phyloP scores from a whole-genome alignment of 2,329 filamentous ascomycete genomes.

The Colletotrichum sp. region DNA sequence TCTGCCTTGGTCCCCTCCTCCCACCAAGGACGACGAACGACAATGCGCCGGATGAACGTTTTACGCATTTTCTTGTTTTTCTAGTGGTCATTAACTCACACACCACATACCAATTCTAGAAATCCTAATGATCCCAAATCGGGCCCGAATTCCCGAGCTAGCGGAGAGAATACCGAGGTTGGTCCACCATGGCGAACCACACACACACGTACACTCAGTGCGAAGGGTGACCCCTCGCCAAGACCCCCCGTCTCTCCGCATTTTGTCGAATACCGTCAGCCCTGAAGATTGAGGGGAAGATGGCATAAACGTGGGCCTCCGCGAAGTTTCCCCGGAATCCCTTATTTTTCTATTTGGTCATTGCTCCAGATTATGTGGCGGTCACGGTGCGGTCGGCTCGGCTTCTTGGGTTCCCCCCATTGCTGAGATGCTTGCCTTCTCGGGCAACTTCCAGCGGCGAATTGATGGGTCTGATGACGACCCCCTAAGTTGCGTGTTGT shows the following conservation, averaged over 20 bases:
- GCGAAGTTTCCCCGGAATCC: constrained; percentile 21
- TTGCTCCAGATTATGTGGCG: background rate
- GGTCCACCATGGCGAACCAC: background rate
- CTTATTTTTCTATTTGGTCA: background rate
- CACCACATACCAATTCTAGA: background rate
- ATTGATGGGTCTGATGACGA: background rate
- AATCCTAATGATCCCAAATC: background rate
- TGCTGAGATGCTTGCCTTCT: background rate
- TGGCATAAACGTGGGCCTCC: constrained; percentile 5
- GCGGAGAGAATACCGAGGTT: constrained; percentile 15
- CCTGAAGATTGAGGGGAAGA: background rate
- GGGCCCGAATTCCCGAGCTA: background rate
- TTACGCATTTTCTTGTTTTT: background rate
- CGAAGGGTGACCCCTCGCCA: background rate
- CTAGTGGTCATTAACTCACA: background rate
- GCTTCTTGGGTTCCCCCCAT: background rate
- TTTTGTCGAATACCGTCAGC: background rate
- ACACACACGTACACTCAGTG: background rate
- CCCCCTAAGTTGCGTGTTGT: background rate
- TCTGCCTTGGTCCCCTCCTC: background rate
- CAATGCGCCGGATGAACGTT: constrained; percentile 9
- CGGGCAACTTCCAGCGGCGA: constrained; percentile 8
- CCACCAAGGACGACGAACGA: background rate
- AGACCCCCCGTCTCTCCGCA: constrained; percentile 8
- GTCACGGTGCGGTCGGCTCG: background rate